Base-by-base conservation (phyloP, 371 early-diverging fungal species). In the Saksenaea oblongispora region DNA sequence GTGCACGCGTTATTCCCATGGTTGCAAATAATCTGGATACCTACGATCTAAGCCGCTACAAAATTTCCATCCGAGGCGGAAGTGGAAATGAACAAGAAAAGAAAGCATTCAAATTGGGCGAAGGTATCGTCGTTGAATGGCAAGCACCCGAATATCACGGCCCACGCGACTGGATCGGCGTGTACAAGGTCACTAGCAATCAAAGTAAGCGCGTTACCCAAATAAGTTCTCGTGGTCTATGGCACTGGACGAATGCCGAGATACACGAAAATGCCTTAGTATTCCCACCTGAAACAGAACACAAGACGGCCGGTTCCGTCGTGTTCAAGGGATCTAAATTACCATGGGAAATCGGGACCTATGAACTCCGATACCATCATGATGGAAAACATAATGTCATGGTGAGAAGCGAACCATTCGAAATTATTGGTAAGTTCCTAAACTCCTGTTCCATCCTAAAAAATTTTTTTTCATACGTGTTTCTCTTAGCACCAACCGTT, bases 131-230 rank as follows among this genome's bases (percentile, higher is more conserved):
- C 0, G 76, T 93, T 1, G 61, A 68, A 9, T 95, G 94, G 89
- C 84, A 85, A 2, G 95, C 91, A 1, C 92, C 87, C 17, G 76
- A 71, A 61, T 84, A 85, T 60, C 87, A 88, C 69, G 81, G 91
- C 42, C 60, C 81, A n/a, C 80, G 84, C 55, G 97, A 96, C 75
- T 97, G 98, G 97, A 89, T 98, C 65, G 98, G 96, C 31, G 76
- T 96, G 2, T 98, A 95, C 75, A 84, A 85, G 35, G 86, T 93
- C 0, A 84, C 82, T 0, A 82, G 87, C 22, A 95, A 95, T 74
- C 81, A 87, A 39, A 82, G 85, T 34, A 68, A 74, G n/a, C 85
- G 82, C 34, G 72, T 93, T 35, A 95, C 98, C 26, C 92, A 87
- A 10, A 73, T 84, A 3, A 78, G 85, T 24, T 91, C 92, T n/a